A percentile compares a stretch with the other conserved stretches of the same genome.
These are phyloP conservation scores for Thelonectria rubi DNA, from an alignment of 2,329 filamentous ascomycete species.

Conservation along the genomic window DNA sequence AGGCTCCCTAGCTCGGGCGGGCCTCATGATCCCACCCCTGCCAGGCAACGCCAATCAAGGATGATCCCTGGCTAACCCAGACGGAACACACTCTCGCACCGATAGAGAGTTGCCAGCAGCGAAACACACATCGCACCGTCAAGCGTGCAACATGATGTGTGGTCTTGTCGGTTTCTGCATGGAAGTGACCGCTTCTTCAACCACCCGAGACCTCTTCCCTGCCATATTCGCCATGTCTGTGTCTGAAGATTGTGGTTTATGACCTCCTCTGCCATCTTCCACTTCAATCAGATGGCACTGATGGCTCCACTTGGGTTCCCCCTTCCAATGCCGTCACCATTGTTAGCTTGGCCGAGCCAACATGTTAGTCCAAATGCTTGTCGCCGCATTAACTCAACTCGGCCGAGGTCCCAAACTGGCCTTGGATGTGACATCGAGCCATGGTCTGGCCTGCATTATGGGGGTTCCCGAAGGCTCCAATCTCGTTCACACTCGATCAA, in stretches of 20 bases:
- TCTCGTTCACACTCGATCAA: background rate
- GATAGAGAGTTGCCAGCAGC: slow-evolving; percentile 8
- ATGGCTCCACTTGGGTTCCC: slow-evolving; percentile 13
- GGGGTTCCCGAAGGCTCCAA: slow-evolving; percentile 12
- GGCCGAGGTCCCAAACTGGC: background rate
- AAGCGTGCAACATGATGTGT: background rate
- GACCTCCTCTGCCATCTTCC: background rate
- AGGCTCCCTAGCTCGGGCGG: slow-evolving; percentile 12
- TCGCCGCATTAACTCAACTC: slow-evolving; percentile 21
- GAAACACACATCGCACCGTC: slow-evolving; percentile 5
- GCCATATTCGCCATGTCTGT: too few relatives aligned
- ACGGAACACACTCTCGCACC: slow-evolving; percentile 30
- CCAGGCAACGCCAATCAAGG: slow-evolving; percentile 39
- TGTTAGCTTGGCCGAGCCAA: slow-evolving; percentile 15
- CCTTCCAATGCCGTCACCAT: slow-evolving; percentile 27
- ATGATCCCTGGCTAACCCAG: slow-evolving; percentile 40
- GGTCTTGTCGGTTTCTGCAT: slow-evolving; percentile 5
- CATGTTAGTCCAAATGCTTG: slow-evolving; percentile 24
- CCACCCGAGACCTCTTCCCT: too few relatives aligned
- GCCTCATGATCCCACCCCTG: slow-evolving; percentile 31
- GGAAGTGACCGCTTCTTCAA: background rate
- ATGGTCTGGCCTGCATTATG: slow-evolving; percentile 10
- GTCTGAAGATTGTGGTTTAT: too few relatives aligned
- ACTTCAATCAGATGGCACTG: background rate
- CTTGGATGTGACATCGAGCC: background rate